Evolutionary conservation across 1,139 yeast species (phyloP).

Genomic region (Suhomyces atakaporum): DNA sequence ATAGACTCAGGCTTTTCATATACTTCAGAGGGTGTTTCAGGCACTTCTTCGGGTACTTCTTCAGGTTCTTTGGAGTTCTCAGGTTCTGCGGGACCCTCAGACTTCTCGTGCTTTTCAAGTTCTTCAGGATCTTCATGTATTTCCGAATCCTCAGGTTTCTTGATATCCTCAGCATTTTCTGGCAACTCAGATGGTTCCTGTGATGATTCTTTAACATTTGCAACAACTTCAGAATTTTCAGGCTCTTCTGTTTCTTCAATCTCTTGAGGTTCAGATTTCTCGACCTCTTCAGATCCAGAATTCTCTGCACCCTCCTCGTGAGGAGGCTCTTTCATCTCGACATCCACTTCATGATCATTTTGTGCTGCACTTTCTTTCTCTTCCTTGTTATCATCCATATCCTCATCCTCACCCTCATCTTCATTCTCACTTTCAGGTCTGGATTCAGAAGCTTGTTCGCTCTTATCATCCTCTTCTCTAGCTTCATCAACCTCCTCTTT

Average conservation of each 20-base stretch:
- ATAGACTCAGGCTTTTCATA: no score
- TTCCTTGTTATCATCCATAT: conserved; percentile 3
- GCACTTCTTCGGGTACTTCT: no score
- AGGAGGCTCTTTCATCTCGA: background rate
- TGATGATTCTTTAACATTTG: background rate
- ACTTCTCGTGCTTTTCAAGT: no score
- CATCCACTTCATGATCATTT: background rate
- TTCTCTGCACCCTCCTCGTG: background rate
- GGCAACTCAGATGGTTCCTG: no score
- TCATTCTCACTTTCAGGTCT: background rate
- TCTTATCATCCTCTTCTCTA: conserved; percentile 3
- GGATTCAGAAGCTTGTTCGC: conserved; percentile 2
- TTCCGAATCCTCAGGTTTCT: background rate
- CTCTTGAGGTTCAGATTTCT: conserved; percentile 17
- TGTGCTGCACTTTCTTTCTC: no score
- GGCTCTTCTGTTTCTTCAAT: conserved; percentile 10
- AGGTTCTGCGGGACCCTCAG: no score
- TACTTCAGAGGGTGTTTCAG: no score
- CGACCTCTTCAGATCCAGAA: conserved; percentile 1
- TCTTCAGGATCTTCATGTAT: background rate
- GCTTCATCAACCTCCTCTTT: conserved; percentile 4
- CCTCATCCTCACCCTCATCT: conserved; percentile 1
- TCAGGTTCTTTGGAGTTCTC: no score
- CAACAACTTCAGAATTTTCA: background rate
- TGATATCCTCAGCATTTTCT: background rate